phyloP scores from a whole-genome alignment of 768 basidiomycete species.

The Ephemerocybe angulata region DNA sequence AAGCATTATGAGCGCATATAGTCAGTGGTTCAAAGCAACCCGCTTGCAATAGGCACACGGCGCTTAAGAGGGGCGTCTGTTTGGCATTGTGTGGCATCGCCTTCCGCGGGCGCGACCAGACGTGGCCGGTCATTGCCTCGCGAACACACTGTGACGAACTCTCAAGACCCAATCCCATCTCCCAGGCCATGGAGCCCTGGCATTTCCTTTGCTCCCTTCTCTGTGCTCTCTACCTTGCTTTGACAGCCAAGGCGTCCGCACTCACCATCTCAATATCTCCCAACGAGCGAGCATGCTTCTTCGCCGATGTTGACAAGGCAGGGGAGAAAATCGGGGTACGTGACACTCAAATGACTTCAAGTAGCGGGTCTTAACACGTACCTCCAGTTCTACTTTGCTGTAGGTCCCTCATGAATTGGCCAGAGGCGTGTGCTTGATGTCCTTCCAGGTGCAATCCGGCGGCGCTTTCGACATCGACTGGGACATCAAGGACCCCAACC shows the following conservation, averaged over 20 bases:
- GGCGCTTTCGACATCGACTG: constrained; percentile 97
- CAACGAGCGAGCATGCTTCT: constrained; percentile 88
- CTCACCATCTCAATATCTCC: constrained; percentile 76
- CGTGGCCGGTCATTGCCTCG: constrained; percentile 16
- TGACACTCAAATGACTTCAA: constrained; percentile 12
- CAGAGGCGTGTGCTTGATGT: background rate
- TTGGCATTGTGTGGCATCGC: background rate
- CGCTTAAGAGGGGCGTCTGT: constrained; percentile 1
- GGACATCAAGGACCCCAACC: constrained; percentile 86
- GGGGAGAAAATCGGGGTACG: constrained; percentile 88
- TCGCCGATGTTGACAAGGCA: constrained; percentile 92
- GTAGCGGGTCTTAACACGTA: constrained; percentile 9
- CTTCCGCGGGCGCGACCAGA: constrained; percentile 3
- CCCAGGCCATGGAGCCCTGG: constrained; percentile 11
- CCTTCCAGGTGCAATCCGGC: constrained; percentile 83
- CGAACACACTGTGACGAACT: background rate
- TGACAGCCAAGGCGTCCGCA: constrained; percentile 50
- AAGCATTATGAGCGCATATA: background rate
- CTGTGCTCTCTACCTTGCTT: constrained; percentile 35
- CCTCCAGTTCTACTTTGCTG: constrained; percentile 94
- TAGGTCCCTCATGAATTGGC: constrained; percentile 33
- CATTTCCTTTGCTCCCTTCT: constrained; percentile 28
- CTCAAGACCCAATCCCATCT: background rate
- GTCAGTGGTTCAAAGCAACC: background rate
- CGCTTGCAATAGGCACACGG: background rate